These are phyloP conservation scores for Trichoderma parareesei DNA, from an alignment of 495 filamentous ascomycete species.

Conservation along the genomic window DNA sequence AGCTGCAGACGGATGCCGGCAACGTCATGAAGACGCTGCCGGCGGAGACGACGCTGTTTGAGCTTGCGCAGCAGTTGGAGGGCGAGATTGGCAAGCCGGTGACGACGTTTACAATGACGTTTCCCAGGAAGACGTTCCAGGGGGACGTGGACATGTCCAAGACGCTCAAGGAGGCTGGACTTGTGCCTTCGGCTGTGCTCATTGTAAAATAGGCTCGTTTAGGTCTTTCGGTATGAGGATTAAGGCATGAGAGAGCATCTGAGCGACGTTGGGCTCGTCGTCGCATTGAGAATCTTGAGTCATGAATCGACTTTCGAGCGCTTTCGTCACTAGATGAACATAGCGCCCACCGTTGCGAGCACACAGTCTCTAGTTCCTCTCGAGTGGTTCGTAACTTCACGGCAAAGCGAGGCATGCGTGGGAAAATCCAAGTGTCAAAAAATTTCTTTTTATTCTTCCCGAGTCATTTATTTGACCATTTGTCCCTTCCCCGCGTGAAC, in stretches of 20 bases:
- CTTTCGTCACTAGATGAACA: slow-evolving; percentile 4
- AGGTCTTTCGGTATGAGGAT: neutral
- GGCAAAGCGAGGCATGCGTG: neutral
- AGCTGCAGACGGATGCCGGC: slow-evolving; percentile 67
- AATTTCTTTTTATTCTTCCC: slow-evolving; percentile 6
- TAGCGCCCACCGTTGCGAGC: neutral
- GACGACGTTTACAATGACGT: slow-evolving; percentile 72
- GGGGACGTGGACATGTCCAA: slow-evolving; percentile 74
- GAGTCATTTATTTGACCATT: slow-evolving; percentile 11
- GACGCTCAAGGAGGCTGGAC: slow-evolving; percentile 84
- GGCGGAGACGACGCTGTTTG: slow-evolving; percentile 83
- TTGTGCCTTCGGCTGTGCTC: slow-evolving; percentile 82
- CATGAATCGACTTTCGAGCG: neutral
- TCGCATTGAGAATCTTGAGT: neutral
- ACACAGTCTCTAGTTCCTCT: neutral
- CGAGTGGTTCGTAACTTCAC: neutral
- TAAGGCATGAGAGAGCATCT: neutral
- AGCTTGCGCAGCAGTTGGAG: slow-evolving; percentile 71
- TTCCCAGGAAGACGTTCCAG: slow-evolving; percentile 74
- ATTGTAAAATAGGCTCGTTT: slow-evolving; percentile 53
- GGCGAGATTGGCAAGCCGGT: slow-evolving; percentile 51
- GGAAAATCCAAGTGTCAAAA: neutral
- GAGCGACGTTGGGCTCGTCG: neutral
- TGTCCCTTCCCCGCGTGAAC: slow-evolving; percentile 11
- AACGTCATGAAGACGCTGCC: slow-evolving; percentile 76